These are phyloP conservation scores for Yamadazyma atlantica DNA, from an alignment of 1,139 yeast species.

Conservation along the genomic window DNA sequence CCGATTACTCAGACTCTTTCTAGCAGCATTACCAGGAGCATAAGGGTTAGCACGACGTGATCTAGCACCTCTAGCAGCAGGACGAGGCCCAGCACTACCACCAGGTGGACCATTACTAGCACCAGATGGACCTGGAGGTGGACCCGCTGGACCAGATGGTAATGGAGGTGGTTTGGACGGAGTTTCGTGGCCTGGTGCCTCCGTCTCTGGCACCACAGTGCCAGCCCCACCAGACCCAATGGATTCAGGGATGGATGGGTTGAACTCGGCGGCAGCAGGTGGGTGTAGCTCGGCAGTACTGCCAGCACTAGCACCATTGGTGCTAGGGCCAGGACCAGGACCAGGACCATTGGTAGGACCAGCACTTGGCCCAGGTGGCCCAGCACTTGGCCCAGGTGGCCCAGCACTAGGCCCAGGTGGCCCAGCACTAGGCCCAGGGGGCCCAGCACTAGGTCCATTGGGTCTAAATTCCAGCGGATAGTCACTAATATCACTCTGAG, in stretches of 20 bases:
- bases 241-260: too few species aligned
- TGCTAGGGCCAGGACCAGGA: constrained; percentile 35
- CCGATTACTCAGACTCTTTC: constrained; percentile 9
- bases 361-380: constrained; percentile 9
- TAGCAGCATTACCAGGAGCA: constrained; percentile 30
- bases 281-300: too few species aligned
- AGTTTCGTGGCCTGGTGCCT: too few species aligned
- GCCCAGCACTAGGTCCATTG: constrained; percentile 14
- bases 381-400: constrained; percentile 10
- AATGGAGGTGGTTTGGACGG: too few species aligned
- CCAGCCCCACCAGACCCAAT: too few species aligned
- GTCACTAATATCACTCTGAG: constrained; percentile 36
- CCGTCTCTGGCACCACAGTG: too few species aligned
- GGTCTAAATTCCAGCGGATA: constrained; percentile 30
- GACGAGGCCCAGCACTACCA: too few species aligned
- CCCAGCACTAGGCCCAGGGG: constrained; percentile 10
- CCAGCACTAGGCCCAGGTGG: constrained; percentile 9
- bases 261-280: too few species aligned
- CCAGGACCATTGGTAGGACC: constrained; percentile 12
- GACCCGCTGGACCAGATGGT: too few species aligned
- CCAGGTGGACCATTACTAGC: too few species aligned
- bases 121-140: too few species aligned
- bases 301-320: constrained; percentile 26
- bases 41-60: constrained; percentile 36
- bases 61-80: too few species aligned